A percentile compares a stretch with the other conserved stretches of the same genome.
Conservation (phyloP, 371 early-diverging fungal species). For the Mucor plumbeus region DNA sequence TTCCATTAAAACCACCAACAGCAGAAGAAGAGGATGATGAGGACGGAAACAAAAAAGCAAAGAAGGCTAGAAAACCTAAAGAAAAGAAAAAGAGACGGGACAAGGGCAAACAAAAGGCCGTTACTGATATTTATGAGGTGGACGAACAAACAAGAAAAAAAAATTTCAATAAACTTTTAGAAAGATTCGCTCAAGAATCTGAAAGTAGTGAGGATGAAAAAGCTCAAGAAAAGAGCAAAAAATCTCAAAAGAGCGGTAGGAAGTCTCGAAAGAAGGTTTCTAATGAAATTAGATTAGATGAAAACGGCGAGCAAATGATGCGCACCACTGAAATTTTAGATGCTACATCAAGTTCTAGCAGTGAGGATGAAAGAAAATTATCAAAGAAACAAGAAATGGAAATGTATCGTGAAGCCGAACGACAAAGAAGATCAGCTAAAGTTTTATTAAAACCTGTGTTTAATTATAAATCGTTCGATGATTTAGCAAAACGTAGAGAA, state of each 20-base stretch:
- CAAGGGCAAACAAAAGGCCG: constrained; percentile 6
- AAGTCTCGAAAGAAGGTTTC: constrained; percentile 15
- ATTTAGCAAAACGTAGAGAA: constrained; percentile 14
- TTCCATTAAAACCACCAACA: constrained; percentile 16
- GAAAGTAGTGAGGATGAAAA: constrained; percentile 11
- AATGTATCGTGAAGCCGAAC: constrained; percentile 28
- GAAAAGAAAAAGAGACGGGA: constrained; percentile 24
- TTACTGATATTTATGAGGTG: background rate
- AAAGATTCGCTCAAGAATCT: constrained; percentile 1
- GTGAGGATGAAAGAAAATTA: constrained; percentile 5
- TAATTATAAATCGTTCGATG: constrained; percentile 24
- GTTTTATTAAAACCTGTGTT: constrained; percentile 17
- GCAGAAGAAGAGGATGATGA: background rate
- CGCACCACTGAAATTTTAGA: constrained; percentile 24
- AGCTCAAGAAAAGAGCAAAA: constrained; percentile 11
- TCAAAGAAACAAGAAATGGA: constrained; percentile 23
- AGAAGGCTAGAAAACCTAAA: constrained; percentile 15
- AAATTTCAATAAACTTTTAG: background rate
- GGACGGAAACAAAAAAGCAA: background rate
- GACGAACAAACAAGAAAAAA: background rate
- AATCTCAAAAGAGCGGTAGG: background rate
- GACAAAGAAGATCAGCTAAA: constrained; percentile 18
- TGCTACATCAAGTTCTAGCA: background rate
- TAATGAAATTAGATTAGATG: constrained; percentile 13
- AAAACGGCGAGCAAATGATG: constrained; percentile 26